These are phyloP conservation scores for Fusarium tjaetaba DNA, from an alignment of 2,329 filamentous ascomycete genomes.

Conservation along the genomic window DNA sequence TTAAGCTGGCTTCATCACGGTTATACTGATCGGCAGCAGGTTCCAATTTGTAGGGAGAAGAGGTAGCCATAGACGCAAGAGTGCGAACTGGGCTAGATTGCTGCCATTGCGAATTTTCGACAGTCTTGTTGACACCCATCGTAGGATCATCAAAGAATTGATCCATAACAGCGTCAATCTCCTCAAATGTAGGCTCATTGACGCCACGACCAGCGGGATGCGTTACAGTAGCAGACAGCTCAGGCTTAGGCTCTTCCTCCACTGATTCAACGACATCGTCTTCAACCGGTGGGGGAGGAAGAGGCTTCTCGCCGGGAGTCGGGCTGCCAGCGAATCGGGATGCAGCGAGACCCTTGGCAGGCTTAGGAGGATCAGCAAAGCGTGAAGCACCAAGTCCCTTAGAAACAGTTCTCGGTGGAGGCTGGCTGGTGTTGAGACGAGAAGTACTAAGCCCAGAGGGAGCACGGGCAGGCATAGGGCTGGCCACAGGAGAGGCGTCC, in stretches of 20 bases:
- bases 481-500: constrained; percentile 35
- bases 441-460: constrained; percentile 33
- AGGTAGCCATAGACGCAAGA: constrained; percentile 48
- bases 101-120: constrained; percentile 58
- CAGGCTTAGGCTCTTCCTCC: constrained; percentile 39
- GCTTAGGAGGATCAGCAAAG: constrained; percentile 58
- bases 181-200: constrained; percentile 71
- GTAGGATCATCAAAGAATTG: constrained; percentile 79
- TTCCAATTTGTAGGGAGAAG: constrained; percentile 64
- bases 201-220: constrained; percentile 33
- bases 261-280: constrained; percentile 45
- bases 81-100: constrained; percentile 38
- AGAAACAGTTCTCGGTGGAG: constrained; percentile 46
- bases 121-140: constrained; percentile 75
- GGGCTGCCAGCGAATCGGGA: constrained; percentile 58
- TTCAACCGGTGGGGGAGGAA: constrained; percentile 41
- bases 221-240: constrained; percentile 25
- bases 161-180: constrained; percentile 93
- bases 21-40: constrained; percentile 62
- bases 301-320: constrained; percentile 41
- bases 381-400: constrained; percentile 57
- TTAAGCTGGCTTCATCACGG: constrained; percentile 79
- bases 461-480: constrained; percentile 34
- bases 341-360: constrained; percentile 53
- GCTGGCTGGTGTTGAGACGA: constrained; percentile 35